phyloP scores from a whole-genome alignment of 495 filamentous ascomycete species.

The Sabuloglossum arenarium region DNA sequence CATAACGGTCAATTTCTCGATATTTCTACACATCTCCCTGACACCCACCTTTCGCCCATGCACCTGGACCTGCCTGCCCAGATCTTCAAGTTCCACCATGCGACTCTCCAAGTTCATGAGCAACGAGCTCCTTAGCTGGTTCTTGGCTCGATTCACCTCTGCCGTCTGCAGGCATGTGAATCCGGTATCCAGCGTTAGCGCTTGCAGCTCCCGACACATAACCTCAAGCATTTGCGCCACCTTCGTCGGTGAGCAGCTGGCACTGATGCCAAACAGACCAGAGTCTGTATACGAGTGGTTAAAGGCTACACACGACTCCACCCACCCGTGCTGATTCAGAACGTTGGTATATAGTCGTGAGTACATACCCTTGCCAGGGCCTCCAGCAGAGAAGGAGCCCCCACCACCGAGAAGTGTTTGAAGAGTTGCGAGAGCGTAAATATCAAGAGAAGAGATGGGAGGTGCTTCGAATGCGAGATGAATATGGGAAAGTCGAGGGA shows the following conservation, averaged over 20 bases:
- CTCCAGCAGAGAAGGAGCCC: constrained; percentile 92
- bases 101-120: constrained; percentile 96
- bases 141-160: constrained; percentile 94
- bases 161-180: constrained; percentile 43
- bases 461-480: constrained; percentile 93
- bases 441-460: constrained; percentile 71
- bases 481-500: constrained; percentile 73
- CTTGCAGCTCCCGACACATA: constrained; percentile 74
- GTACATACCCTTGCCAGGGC: constrained; percentile 98
- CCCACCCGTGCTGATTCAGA: constrained; percentile 90
- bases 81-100: constrained; percentile 97
- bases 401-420: constrained; percentile 92
- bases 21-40: constrained; percentile 76
- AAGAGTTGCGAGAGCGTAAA: constrained; percentile 90
- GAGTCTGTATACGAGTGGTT: constrained; percentile 95
- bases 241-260: constrained; percentile 56
- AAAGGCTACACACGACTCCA: constrained; percentile 86
- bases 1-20: constrained; percentile 57
- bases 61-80: constrained; percentile 89
- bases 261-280: constrained; percentile 83
- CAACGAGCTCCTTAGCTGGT: constrained; percentile 74
- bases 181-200: constrained; percentile 51
- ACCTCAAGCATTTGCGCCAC: constrained; percentile 70
- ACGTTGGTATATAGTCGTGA: constrained; percentile 93
- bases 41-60: constrained; percentile 82